Evolutionary conservation across 2,329 filamentous ascomycete genomes (phyloP).

Genomic region (Aspergillus tubingensis): DNA sequence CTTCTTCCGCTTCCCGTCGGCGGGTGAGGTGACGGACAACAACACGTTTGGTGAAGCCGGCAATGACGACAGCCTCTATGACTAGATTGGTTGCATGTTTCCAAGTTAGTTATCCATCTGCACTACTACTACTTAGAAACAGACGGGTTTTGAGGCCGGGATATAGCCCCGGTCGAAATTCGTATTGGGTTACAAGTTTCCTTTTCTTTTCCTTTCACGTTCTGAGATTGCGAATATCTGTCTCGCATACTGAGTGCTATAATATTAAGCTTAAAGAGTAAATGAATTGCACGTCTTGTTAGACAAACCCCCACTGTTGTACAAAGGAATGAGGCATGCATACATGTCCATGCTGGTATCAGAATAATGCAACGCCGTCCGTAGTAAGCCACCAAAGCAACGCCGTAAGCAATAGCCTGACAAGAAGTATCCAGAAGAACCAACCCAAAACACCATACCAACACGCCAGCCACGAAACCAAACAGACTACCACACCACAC

Average conservation of each 20-base stretch:
- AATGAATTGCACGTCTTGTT: no score
- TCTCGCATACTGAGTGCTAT: background rate
- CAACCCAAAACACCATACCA: no score
- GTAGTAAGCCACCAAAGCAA: no score
- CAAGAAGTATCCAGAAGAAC: no score
- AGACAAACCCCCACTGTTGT: no score
- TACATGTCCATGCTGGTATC: no score
- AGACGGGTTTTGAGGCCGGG: conserved; percentile 23
- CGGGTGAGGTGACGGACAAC: conserved; percentile 57
- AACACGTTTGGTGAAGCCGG: conserved; percentile 77
- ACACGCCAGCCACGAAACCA: background rate
- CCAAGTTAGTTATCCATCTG: conserved; percentile 51
- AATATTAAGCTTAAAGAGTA: background rate
- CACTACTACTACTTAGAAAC: conserved; percentile 23
- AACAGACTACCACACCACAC: background rate
- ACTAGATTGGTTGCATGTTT: conserved; percentile 59
- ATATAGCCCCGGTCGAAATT: conserved; percentile 16
- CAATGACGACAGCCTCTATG: conserved; percentile 95
- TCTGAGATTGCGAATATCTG: background rate
- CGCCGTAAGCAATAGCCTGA: no score
- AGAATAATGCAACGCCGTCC: no score
- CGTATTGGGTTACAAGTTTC: conserved; percentile 22
- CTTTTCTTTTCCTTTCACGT: conserved; percentile 6
- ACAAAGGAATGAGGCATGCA: no score
- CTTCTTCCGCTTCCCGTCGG: conserved; percentile 93